Conservation (phyloP, 2,329 filamentous ascomycete genomes). For the Colletotrichum cuscutae region DNA sequence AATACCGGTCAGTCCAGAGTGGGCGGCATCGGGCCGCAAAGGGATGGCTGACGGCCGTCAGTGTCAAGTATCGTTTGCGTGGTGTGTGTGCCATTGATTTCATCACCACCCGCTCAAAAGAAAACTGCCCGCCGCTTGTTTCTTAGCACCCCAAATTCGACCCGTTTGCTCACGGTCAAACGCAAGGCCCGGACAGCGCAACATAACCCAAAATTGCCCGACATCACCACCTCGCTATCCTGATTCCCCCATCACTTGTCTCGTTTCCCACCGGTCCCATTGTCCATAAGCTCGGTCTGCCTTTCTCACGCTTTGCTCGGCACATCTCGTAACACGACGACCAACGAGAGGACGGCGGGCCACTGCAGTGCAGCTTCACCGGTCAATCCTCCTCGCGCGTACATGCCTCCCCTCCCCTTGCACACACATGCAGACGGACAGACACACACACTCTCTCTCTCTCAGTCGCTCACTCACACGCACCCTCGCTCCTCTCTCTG, state of each 20-base stretch:
- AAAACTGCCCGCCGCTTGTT: neutral
- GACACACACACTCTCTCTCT: neutral
- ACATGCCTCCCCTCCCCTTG: neutral
- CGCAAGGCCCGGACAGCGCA: neutral
- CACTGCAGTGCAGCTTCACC: constrained; percentile 16
- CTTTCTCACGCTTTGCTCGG: neutral
- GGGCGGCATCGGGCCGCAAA: constrained; percentile 7
- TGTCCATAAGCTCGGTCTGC: neutral
- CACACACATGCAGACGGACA: neutral
- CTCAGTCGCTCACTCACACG: neutral
- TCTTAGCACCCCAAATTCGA: neutral
- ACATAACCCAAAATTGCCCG: neutral
- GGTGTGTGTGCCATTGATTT: neutral
- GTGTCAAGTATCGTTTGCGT: neutral
- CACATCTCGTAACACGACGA: neutral
- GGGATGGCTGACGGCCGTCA: neutral
- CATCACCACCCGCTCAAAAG: neutral
- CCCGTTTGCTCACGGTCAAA: neutral
- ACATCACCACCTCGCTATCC: neutral
- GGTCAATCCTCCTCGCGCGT: neutral
- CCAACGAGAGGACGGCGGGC: neutral
- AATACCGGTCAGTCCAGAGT: neutral
- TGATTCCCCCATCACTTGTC: neutral
- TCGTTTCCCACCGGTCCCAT: neutral
- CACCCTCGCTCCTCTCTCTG: neutral